Evolutionary conservation across 2,329 filamentous ascomycete genomes (phyloP).

Genomic region (Aureobasidium sp.): DNA sequence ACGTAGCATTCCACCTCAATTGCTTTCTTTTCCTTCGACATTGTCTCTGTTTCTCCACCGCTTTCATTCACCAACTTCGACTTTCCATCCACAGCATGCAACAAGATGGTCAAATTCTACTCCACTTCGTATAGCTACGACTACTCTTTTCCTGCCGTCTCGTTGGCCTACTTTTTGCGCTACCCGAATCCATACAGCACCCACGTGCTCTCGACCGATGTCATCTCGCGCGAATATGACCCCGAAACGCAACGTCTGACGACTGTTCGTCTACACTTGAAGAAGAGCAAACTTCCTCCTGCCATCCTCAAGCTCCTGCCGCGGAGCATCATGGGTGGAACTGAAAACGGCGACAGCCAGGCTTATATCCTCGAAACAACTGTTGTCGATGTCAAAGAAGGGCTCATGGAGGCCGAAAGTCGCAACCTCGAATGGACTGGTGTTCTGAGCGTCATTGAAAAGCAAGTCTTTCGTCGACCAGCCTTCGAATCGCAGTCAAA

Average conservation of each 20-base stretch:
- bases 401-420: slow-evolving; percentile 77
- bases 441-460: slow-evolving; percentile 70
- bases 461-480: slow-evolving; percentile 59
- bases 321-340: slow-evolving; percentile 56
- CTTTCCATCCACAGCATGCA: slow-evolving; percentile 1
- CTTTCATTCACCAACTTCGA: background rate
- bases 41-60: slow-evolving; percentile 10
- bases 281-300: slow-evolving; percentile 69
- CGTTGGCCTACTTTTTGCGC: slow-evolving; percentile 81
- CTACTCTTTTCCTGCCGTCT: slow-evolving; percentile 77
- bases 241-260: slow-evolving; percentile 65
- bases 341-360: slow-evolving; percentile 54
- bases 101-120: slow-evolving; percentile 48
- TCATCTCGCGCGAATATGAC: slow-evolving; percentile 68
- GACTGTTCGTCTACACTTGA: slow-evolving; percentile 73
- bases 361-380: slow-evolving; percentile 76
- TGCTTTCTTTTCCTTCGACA: background rate
- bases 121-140: slow-evolving; percentile 61
- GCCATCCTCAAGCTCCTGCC: slow-evolving; percentile 71
- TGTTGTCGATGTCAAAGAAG: slow-evolving; percentile 69
- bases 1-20: background rate
- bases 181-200: slow-evolving; percentile 81
- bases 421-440: slow-evolving; percentile 77
- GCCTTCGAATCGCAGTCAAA: slow-evolving; percentile 23
- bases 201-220: slow-evolving; percentile 78